Evolutionary conservation across 345 rosid species (phyloP).

Genomic region (Eucalyptus curtisii): DNA sequence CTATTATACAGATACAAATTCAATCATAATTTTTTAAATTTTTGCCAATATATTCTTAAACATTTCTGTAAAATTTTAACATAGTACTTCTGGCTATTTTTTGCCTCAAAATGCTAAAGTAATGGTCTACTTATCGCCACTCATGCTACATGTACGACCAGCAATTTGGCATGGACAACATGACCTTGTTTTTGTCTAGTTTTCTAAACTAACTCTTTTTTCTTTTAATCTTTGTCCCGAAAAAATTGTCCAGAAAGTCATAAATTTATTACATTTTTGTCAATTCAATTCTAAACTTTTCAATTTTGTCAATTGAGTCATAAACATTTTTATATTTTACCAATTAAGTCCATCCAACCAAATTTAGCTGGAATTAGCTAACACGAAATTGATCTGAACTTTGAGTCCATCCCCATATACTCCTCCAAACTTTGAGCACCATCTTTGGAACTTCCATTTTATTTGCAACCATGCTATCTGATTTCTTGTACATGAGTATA

Average conservation of each 20-base stretch:
- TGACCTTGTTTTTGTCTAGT: neutral
- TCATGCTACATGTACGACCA: fast-evolving
- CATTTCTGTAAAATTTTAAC: no score
- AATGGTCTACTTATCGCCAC: neutral
- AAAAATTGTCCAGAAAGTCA: fast-evolving
- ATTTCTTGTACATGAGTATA: neutral
- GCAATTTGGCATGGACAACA: neutral
- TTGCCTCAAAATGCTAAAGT: neutral
- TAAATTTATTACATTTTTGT: fast-evolving
- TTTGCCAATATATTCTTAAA: no score
- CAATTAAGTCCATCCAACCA: fast-evolving
- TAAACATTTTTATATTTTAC: no score
- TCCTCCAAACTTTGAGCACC: neutral
- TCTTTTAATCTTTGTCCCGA: fast-evolving
- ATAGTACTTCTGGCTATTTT: neutral
- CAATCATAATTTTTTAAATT: no score
- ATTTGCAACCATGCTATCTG: neutral
- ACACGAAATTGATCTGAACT: fast-evolving
- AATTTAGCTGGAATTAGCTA: fast-evolving
- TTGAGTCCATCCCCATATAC: neutral
- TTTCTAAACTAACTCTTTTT: no score
- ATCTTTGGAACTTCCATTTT: neutral
- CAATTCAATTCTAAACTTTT: fast-evolving
- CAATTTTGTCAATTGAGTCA: no score
- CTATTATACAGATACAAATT: neutral